These are phyloP conservation scores for Sphaerulina vaccinii DNA, from an alignment of 2,329 filamentous ascomycete species.

Conservation along the genomic window DNA sequence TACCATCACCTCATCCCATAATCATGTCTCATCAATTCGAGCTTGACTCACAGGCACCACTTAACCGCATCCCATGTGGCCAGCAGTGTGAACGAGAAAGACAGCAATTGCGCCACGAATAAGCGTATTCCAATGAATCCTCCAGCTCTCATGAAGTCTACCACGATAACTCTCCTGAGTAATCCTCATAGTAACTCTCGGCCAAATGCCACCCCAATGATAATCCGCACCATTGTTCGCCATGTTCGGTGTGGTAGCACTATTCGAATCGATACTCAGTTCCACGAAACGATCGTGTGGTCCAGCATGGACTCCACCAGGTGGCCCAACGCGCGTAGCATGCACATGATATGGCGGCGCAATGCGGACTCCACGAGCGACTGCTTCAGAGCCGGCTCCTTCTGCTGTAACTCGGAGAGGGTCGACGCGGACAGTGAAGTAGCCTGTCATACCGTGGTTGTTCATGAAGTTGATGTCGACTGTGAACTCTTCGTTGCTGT, in stretches of 20 bases:
- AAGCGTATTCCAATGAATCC: background rate
- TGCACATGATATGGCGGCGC: background rate
- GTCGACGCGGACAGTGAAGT: background rate
- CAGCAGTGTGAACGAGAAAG: background rate
- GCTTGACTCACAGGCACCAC: too few species aligned
- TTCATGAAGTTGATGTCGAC: background rate
- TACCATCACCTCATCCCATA: too few species aligned
- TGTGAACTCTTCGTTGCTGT: background rate
- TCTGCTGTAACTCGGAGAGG: background rate
- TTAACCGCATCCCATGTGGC: too few species aligned
- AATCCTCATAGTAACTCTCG: background rate
- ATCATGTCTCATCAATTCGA: too few species aligned
- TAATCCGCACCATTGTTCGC: background rate
- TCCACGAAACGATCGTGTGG: background rate
- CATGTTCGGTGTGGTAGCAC: background rate
- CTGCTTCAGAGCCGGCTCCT: background rate
- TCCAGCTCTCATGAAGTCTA: background rate
- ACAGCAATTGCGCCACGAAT: background rate
- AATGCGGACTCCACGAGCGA: background rate
- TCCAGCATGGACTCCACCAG: background rate
- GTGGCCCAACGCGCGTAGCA: background rate
- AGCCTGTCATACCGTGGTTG: background rate
- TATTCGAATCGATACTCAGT: background rate
- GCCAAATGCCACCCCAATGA: background rate
- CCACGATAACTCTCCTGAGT: constrained; percentile 3